These are phyloP conservation scores for Cryphonectria parasitica DNA, from an alignment of 2,329 filamentous ascomycete genomes.

Conservation along the genomic window DNA sequence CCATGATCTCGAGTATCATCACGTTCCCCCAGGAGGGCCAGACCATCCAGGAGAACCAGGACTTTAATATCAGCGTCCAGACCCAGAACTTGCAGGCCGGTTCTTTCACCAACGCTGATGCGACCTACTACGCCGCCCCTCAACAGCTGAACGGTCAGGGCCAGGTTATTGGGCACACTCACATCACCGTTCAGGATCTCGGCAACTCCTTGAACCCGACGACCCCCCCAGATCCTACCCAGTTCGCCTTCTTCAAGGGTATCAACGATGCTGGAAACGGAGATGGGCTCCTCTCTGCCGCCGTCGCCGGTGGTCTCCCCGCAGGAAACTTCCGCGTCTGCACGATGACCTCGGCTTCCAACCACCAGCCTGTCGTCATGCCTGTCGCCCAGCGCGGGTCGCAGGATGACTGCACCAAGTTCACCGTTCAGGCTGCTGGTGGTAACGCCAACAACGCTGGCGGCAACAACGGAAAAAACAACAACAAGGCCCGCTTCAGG, in stretches of 20 bases:
- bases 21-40: constrained; percentile 56
- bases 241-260: constrained; percentile 46
- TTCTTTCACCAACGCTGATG: constrained; percentile 62
- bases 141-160: constrained; percentile 55
- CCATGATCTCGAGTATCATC: constrained; percentile 63
- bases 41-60: constrained; percentile 48
- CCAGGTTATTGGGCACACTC: constrained; percentile 61
- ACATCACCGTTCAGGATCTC: constrained; percentile 62
- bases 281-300: constrained; percentile 38
- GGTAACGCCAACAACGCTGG: constrained; percentile 24
- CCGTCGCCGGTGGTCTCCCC: constrained; percentile 41
- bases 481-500: constrained; percentile 6
- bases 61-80: constrained; percentile 58
- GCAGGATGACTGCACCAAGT: constrained; percentile 46
- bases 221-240: constrained; percentile 53
- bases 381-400: constrained; percentile 45
- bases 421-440: constrained; percentile 36
- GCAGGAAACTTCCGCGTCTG: constrained; percentile 44
- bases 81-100: constrained; percentile 58
- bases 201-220: constrained; percentile 56
- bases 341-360: constrained; percentile 42
- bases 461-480: constrained; percentile 25
- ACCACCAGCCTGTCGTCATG: constrained; percentile 45
- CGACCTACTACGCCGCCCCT: constrained; percentile 62
- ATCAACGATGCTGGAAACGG: constrained; percentile 41